Evolutionary conservation across 106 monocot species (phyloP), one percentile per base, ranked within the genome.

Genomic region (Dendrobium officinale): DNA sequence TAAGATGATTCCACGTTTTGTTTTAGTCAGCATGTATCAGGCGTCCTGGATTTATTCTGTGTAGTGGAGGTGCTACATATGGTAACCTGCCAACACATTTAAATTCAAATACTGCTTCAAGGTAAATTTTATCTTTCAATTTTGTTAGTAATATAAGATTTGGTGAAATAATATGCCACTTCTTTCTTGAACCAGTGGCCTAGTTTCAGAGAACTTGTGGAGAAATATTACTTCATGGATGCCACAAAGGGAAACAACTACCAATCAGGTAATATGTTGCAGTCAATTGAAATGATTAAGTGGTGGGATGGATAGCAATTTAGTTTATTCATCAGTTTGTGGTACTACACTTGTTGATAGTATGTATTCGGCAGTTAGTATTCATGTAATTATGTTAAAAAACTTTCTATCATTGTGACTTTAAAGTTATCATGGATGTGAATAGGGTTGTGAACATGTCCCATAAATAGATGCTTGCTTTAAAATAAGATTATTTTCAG

Each of bases 161-260:
- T 76, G 10, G 9, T 70, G 6, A 73, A 37, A 42, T 54, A 74
- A 59, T 49, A 31, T 67, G 42, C 42, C 27, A 42, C 56, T 83
- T 67, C 59, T 84, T 64, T 78, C 42, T 66, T 67, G 41, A 40
- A 88, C 47, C 78, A 89, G 89, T 75, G 78, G 89, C 77, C 80
- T 92, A 77, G 58, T 85, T 72, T 79, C 85, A 49, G 87, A 81
- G 82, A 92, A 86, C 73, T 19, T 92, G 9, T 92, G 92, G 90
- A 92, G 92, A 81, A 94, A 85, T 77, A 40, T 98, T 78, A 89
- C 94, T 88, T 92, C 97, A 77, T 98, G 92, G 97, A 89, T 98
- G 81, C 92, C 89, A 31, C 88, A 72, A 51, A 89, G 94, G 83
- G 89, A 80, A 61, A 83, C 85, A 37, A 81, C 92, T 55, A 26